Evolutionary conservation across 495 filamentous ascomycete genomes (phyloP), one percentile per base, ranked within the genome.

Genomic region (Hamigera avellanea): DNA sequence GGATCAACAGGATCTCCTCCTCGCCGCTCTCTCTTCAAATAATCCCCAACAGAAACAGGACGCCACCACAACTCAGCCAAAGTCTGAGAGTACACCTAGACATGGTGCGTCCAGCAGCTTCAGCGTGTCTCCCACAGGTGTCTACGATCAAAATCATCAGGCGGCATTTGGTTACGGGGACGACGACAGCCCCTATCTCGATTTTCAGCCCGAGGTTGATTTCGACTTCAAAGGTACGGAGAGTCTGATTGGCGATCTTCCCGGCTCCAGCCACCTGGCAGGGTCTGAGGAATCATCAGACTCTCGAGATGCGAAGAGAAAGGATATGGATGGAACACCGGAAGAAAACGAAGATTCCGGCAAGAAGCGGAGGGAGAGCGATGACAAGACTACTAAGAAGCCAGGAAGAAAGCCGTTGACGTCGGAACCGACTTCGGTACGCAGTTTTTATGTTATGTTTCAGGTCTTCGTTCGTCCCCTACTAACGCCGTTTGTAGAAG

Each of bases 391-490:
- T 37, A 76, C 83, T 7, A 96, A 95, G 73, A 98, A 95, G 57
- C 93, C 93, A 2, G 91, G 91, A 28, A 75, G 91, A 40, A 99
- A 99, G 70, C 91, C 88, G 14, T 65, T 99, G 49, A 96, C 83
- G 32, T 86, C 83, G 26, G 91, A 99, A 45, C 91, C 91, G 8
- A 96, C 86, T 39, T 91, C 91, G 43, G 88, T 95, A 78, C 67
- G 86, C 44, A 17, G 37, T 32, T 30, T 36, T 21, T 26, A 32
- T 28, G 21, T 8, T 26, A 17, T 25, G 30, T 4, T 30, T 19
- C 27, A 14, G 13, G 23, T 41, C 12, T 16, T 14, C 17, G 19
- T 8, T 28, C 14, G 16, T 31, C 21, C 19, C 26, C 32, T 48
- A 53, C 72, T 79, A 57, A 83, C 58, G 25, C 18, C 8, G 33